Evolutionary conservation across 2,329 filamentous ascomycete genomes (phyloP), one percentile per base, ranked within the genome.

Genomic region (Scytalidium lignicola): DNA sequence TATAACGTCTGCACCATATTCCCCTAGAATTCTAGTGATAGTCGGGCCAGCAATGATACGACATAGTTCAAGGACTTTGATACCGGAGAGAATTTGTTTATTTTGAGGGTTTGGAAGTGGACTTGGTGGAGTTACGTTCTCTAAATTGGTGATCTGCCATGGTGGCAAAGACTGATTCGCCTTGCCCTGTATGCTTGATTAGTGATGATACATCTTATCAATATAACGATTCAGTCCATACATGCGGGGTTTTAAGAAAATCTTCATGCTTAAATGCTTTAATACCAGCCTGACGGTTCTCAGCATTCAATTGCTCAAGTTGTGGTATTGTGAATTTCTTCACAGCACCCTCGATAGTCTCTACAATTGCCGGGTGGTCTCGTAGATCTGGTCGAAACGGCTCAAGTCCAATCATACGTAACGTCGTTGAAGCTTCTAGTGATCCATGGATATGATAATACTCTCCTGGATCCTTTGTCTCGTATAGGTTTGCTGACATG

Each of bases 401-500:
- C 44, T 82, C 76, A 4, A 89, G 67, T 0, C 83, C 85, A 56
- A 89, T 76, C 84, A 88, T 88, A 41, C 78, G 73, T 22, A 89
- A 68, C 0, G 84, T 86, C 7, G 78, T 83, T 9, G 79, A 82
- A 3, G 86, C 85, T 56, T 89, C 85, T 1, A 90, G 67, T 0
- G 85, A 89, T 41, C 86, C 85, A 62, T 89, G 86, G 21, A 89
- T 85, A 59, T 90, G 86, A 61, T 86, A 90, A 59, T 80, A 89
- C 60, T 84, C 74, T n/a, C 77, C 79, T 1, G 73, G 67, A n/a
- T 73, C 75, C 62, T 80, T 83, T 8, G 85, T 88, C 58, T 78
- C 74, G 66, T 88, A 89, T 1, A 89, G 67, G 52, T 88, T 88
- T 13, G 85, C 85, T 10, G 85, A 86, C 65, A 89, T 74, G 52